Conservation (phyloP, 2,329 filamentous ascomycete species). For the Fusarium coffeatum region DNA sequence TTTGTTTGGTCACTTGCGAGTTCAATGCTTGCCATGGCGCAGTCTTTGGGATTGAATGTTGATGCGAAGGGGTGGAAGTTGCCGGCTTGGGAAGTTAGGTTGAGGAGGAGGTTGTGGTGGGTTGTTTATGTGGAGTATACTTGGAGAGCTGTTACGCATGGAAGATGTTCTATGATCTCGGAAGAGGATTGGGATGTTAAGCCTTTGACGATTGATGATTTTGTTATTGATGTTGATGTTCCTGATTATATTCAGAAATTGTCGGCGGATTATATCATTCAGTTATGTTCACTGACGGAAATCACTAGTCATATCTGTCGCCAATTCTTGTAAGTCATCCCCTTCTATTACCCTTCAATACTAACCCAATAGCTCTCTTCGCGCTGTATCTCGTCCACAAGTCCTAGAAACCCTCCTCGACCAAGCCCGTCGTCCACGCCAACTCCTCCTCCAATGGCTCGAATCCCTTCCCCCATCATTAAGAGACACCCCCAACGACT, state of each 20-base stretch:
- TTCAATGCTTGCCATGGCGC: background rate
- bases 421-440: background rate
- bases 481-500: background rate
- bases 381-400: background rate
- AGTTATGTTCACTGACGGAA: background rate
- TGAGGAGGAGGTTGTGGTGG: slow-evolving; percentile 5
- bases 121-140: slow-evolving; percentile 6
- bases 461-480: background rate
- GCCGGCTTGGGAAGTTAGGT: background rate
- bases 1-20: background rate
- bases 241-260: background rate
- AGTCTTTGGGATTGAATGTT: background rate
- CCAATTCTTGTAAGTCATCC: slow-evolving; percentile 7
- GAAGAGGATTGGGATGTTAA: background rate
- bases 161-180: background rate
- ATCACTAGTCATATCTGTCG: background rate
- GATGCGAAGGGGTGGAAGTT: background rate
- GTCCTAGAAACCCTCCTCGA: background rate
- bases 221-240: accelerated
- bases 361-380: background rate
- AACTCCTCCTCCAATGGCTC: slow-evolving; percentile 4
- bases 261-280: background rate
- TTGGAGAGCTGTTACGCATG: slow-evolving; percentile 3
- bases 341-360: accelerated
- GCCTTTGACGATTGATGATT: background rate